Evolutionary conservation across 108 stramenopile species (phyloP), one percentile per base, ranked within the genome.

Genomic region (Nitzschia putrida): DNA sequence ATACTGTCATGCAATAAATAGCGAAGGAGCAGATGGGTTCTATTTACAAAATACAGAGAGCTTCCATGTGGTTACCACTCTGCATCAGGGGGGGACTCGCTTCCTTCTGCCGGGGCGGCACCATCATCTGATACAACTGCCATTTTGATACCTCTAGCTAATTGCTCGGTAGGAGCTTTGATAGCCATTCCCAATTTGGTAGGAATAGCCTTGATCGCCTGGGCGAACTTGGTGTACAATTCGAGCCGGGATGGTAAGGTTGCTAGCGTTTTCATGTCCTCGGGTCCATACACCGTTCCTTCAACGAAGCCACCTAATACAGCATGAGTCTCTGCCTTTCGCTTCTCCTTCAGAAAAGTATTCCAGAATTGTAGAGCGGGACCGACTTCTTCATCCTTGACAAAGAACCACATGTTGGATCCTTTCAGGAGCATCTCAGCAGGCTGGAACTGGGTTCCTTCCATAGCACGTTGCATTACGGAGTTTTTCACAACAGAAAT

Each of bases 331-430:
- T 92, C 93, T 44, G 66, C 73, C 80, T 84, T 82, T 16, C 80
- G 87, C 14, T 38, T 43, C 5, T 84, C 86, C 84, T 97, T 95
- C 45, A 69, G 39, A 68, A 95, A 94, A 0, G 74, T 66, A 38
- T 92, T 86, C 73, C 81, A 89, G 42, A 87, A 79, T 77, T 90
- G 93, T 75, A 97, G 82, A 65, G 89, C 82, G 22, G 79, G 91
- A 24, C 86, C 83, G 44, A 95, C 88, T 64, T 97, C 92, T 18
- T 18, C 18, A 55, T 94, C 92, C 61, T 95, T 92, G 51, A 95
- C 87, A 79, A 97, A 97, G 66, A 97, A 91, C 96, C 96, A 97
- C 89, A 92, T 85, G 85, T 97, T 97, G 55, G 90, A 76, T 16
- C 95, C 95, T 66, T 78, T 83, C 13, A 91, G 79, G 65, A 91